Conservation (phyloP, 306 rosid genomes). For the Abrus precatorius region DNA sequence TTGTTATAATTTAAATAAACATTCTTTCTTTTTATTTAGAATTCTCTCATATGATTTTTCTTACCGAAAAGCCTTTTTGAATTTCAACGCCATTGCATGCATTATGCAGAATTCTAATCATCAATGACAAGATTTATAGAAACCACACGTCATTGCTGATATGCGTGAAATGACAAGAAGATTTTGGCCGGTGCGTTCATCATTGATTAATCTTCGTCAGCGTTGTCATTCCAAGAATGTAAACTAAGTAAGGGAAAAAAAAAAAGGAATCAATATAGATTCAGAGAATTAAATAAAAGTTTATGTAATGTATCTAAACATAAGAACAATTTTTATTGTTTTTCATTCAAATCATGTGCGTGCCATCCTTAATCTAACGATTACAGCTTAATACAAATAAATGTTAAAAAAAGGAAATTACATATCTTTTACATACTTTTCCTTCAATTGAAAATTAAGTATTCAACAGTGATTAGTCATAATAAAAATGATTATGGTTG, state of each 20-base stretch:
- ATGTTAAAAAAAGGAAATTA: background rate
- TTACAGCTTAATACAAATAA: background rate
- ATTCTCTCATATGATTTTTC: too few relatives aligned
- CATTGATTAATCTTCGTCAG: slow-evolving; percentile 19
- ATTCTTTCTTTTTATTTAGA: too few relatives aligned
- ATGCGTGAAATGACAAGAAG: background rate
- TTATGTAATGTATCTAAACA: too few relatives aligned
- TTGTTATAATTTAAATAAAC: too few relatives aligned
- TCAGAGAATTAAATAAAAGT: too few relatives aligned
- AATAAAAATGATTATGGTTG: background rate
- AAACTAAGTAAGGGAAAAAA: background rate
- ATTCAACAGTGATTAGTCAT: background rate
- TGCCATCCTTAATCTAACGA: too few relatives aligned
- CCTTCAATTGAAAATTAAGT: too few relatives aligned
- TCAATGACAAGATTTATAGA: background rate
- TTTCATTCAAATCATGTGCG: too few relatives aligned
- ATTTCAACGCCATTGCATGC: background rate
- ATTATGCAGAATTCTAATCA: background rate
- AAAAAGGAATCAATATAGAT: background rate
- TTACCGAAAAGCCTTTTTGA: background rate
- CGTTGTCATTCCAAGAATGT: slow-evolving; percentile 5
- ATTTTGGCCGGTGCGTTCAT: slow-evolving; percentile 41
- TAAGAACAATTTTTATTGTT: too few relatives aligned
- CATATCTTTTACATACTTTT: too few relatives aligned
- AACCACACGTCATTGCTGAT: slow-evolving; percentile 28